These are phyloP conservation scores for Boletus albobrunnescens DNA, from an alignment of 1,284 basidiomycete species.

Conservation along the genomic window DNA sequence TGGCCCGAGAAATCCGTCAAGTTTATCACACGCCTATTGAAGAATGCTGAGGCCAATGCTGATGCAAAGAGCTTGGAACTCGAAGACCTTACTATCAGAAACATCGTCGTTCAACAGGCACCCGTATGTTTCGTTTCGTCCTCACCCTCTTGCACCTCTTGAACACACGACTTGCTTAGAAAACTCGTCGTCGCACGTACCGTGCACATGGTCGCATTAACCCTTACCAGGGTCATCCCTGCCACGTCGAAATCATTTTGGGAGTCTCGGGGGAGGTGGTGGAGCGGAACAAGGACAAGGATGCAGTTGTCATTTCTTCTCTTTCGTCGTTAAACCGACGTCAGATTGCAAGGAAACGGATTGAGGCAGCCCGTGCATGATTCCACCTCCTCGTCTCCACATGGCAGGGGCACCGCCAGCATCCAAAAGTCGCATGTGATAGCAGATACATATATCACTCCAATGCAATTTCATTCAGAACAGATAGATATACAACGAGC, in stretches of 20 bases:
- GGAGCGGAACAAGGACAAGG: conserved; percentile 85
- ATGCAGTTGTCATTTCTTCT: conserved; percentile 44
- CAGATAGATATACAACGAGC: neutral
- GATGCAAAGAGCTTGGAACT: conserved; percentile 95
- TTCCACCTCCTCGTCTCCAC: conserved; percentile 3
- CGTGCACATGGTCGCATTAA: conserved; percentile 96
- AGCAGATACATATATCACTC: conserved; percentile 26
- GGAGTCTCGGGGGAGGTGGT: conserved; percentile 76
- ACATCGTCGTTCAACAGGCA: conserved; percentile 98
- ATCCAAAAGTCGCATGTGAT: conserved; percentile 15
- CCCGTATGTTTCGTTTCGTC: conserved; percentile 57
- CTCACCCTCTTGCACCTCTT: neutral
- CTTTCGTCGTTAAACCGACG: conserved; percentile 72
- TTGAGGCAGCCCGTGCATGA: conserved; percentile 65
- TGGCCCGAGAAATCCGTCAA: conserved; percentile 99
- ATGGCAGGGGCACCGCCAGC: conserved; percentile 2
- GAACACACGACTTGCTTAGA: conserved; percentile 44
- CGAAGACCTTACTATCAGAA: conserved; percentile 93
- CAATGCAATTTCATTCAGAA: neutral
- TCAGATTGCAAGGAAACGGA: conserved; percentile 78
- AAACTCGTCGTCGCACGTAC: conserved; percentile 99
- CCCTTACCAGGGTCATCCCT: conserved; percentile 88
- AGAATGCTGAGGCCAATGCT: conserved; percentile 99
- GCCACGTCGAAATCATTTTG: conserved; percentile 94
- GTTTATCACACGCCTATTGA: conserved; percentile 91